Base-by-base conservation (phyloP, 176 grass and related monocot genomes). In the Carex kokanica region DNA sequence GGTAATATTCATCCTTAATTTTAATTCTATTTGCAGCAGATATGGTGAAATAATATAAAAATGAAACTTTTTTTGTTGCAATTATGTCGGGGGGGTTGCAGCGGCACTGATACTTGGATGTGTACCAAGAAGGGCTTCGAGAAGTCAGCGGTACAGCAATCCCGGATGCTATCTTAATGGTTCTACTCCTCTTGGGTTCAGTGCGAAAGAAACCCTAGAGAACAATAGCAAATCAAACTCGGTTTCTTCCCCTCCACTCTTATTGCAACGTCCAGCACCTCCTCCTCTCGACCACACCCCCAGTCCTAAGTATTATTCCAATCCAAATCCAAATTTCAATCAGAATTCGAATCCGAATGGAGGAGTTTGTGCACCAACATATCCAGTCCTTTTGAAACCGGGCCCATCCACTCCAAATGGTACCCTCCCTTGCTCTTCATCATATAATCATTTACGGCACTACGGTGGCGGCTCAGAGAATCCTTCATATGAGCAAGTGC, bases 81-180 rank as follows among this genome's bases (percentile, higher is more conserved):
- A 29, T 38, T 61, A 60, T 27, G 34, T 8, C 23, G 21, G 79
- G 36, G 21, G 21, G 31, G 8, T 74, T 79, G 67, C 84, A 90
- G 88, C 88, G 80, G 84, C 88, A 64, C 80, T 90, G 16, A 90
- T 86, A 84, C 73, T 90, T 25, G 88, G 88, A 38, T 90, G 88
- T n/a, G 47, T 80, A 62, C 84, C 88, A 6, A 90, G 88, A 90
- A 90, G 88, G 68, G 88, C 85, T 55, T 90, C 88, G 1, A 90
- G 85, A 60, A 90, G 88, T 69, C 88, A 90, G 63, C 84, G 85
- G 27, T 83, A 83, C 56, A 86, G 80, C 85, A 90, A 90, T 60
- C 88, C 88, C 0, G 81, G 81, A 6, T 90, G 84, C 58, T 90
- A 90, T 84, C 81, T 90, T 10, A 86, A 73, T 60, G 27, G 74